Conservation (phyloP, 2,329 filamentous ascomycete species). For the Ilyonectria robusta region DNA sequence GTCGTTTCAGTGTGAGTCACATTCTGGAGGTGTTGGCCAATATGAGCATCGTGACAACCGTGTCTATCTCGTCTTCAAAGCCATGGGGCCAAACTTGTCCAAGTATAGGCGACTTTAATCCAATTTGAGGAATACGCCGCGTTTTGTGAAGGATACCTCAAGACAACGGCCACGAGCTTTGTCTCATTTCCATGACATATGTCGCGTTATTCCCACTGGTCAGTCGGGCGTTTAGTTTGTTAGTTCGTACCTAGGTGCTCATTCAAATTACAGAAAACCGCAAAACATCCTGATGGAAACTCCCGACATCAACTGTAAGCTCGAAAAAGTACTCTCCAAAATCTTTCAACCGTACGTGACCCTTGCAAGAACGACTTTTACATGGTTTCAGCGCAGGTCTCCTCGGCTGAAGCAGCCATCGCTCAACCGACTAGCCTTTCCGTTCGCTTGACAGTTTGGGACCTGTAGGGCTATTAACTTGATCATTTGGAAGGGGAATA, state of each 20-base stretch:
- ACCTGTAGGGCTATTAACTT: conserved; percentile 25
- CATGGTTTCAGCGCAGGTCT: conserved; percentile 33
- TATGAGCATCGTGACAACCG: conserved; percentile 48
- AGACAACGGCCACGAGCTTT: conserved; percentile 40
- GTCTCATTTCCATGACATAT: conserved; percentile 38
- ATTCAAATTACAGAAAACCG: conserved; percentile 39
- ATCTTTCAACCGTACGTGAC: conserved; percentile 18
- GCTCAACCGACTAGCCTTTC: conserved; percentile 21
- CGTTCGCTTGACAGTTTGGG: conserved; percentile 41
- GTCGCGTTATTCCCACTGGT: conserved; percentile 44
- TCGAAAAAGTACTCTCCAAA: conserved; percentile 37
- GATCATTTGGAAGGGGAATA: no score
- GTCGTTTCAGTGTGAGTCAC: not conserved
- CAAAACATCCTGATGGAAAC: conserved; percentile 45
- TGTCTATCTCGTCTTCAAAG: conserved; percentile 48
- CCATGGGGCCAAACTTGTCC: conserved; percentile 48
- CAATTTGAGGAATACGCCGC: conserved; percentile 23
- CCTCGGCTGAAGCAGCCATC: conserved; percentile 35
- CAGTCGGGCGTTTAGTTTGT: not conserved
- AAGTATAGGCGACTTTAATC: conserved; percentile 36
- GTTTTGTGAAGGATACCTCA: conserved; percentile 35
- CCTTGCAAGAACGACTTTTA: conserved; percentile 30
- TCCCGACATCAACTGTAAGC: conserved; percentile 37
- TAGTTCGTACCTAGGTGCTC: no score
- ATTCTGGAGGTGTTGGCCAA: conserved; percentile 41